Percentiles rank a stretch among this genome's conserved stretches.
Evolutionary conservation across 805 yeast genomes (phyloP).

Genomic region (Myxozyma vanderwaltii): DNA sequence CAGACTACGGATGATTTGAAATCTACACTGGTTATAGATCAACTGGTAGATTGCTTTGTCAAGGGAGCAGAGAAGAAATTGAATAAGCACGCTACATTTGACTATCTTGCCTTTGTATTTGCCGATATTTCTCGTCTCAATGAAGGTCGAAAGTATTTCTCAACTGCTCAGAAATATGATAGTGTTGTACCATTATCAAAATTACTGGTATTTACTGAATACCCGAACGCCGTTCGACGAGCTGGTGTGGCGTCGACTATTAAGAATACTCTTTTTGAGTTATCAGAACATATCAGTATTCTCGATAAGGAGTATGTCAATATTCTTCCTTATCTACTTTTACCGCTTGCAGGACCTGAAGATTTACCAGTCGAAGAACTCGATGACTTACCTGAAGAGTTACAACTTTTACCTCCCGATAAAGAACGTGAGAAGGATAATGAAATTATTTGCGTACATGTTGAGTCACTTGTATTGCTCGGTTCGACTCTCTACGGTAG

Average conservation of each 20-base stretch:
- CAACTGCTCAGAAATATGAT: conserved; percentile 72
- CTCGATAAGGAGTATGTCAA: conserved; percentile 66
- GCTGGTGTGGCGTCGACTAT: conserved; percentile 92
- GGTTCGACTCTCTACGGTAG: conserved; percentile 76
- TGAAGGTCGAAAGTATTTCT: conserved; percentile 65
- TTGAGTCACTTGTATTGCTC: conserved; percentile 77
- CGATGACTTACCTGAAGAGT: conserved; percentile 83
- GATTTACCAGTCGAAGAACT: conserved; percentile 81
- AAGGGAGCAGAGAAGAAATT: conserved; percentile 74
- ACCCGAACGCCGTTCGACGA: conserved; percentile 74
- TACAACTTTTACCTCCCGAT: conserved; percentile 75
- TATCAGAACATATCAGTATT: conserved; percentile 62
- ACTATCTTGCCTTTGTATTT: conserved; percentile 83
- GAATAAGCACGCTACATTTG: conserved; percentile 73
- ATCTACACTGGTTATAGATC: conserved; percentile 56
- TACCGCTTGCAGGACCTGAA: conserved; percentile 79
- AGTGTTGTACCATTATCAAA: conserved; percentile 78
- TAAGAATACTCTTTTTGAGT: conserved; percentile 83
- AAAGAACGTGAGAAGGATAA: conserved; percentile 73
- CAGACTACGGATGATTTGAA: conserved; percentile 8
- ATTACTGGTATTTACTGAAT: conserved; percentile 77
- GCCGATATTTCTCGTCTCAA: conserved; percentile 75
- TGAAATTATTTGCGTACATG: conserved; percentile 64
- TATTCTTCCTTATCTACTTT: conserved; percentile 74
- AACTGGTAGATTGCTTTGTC: conserved; percentile 85